Conservation (phyloP, 208 protist species). For the Trypanosoma boissoni region DNA sequence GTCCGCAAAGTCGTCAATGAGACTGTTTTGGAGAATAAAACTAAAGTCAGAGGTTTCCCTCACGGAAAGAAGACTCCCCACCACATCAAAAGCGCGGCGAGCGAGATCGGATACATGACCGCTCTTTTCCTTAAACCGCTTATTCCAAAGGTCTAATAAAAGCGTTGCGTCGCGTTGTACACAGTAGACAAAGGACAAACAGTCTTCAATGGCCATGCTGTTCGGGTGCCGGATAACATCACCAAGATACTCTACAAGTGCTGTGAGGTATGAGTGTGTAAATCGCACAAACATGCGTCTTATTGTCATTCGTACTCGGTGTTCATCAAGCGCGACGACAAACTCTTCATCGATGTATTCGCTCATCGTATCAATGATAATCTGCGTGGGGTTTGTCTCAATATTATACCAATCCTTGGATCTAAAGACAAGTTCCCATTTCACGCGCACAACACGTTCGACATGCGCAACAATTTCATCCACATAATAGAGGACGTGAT, state of each 20-base stretch:
- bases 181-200: slow-evolving; percentile 69
- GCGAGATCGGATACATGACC: slow-evolving; percentile 59
- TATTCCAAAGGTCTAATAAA: slow-evolving; percentile 53
- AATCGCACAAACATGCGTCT: slow-evolving; percentile 72
- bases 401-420: slow-evolving; percentile 65
- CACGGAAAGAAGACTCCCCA: slow-evolving; percentile 57
- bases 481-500: slow-evolving; percentile 70
- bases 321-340: slow-evolving; percentile 58
- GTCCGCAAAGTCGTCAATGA: slow-evolving; percentile 86
- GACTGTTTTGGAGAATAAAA: slow-evolving; percentile 63
- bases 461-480: slow-evolving; percentile 85
- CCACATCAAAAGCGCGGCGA: slow-evolving; percentile 48
- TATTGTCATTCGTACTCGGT: slow-evolving; percentile 50
- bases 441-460: slow-evolving; percentile 62
- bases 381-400: slow-evolving; percentile 64
- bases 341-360: slow-evolving; percentile 90
- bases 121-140: slow-evolving; percentile 28
- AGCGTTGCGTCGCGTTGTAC: slow-evolving; percentile 60
- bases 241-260: slow-evolving; percentile 72
- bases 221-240: slow-evolving; percentile 81
- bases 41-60: slow-evolving; percentile 71
- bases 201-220: slow-evolving; percentile 60
- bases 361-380: slow-evolving; percentile 75
- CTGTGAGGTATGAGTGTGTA: slow-evolving; percentile 71
- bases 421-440: slow-evolving; percentile 77